A percentile compares a stretch with the other conserved stretches of the same genome.
Evolutionary conservation across 345 rosid genomes (phyloP).

Genomic region (Gossypium stocksii): DNA sequence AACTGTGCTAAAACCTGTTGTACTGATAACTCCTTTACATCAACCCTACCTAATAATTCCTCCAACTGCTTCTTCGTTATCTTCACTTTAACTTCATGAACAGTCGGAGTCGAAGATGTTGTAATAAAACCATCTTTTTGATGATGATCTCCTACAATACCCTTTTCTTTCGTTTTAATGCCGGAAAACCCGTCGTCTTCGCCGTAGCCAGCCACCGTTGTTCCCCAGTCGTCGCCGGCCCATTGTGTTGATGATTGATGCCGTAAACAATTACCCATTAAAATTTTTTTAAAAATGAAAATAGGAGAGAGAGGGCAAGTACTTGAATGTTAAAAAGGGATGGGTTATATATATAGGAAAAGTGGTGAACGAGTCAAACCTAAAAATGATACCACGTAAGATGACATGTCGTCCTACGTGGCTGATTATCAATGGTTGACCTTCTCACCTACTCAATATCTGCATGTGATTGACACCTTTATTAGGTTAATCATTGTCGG

Average conservation of each 20-base stretch:
- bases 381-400: slow-evolving; percentile 35
- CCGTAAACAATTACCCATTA: slow-evolving; percentile 51
- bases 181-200: background rate
- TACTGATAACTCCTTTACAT: slow-evolving; percentile 32
- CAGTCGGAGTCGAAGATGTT: slow-evolving; percentile 1
- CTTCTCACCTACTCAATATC: slow-evolving; percentile 1
- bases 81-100: slow-evolving; percentile 46
- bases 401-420: slow-evolving; percentile 28
- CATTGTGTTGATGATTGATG: slow-evolving; percentile 36
- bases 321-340: background rate
- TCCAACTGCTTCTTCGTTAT: slow-evolving; percentile 51
- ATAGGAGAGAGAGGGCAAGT: background rate
- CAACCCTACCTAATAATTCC: slow-evolving; percentile 44
- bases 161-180: background rate
- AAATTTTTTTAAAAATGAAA: slow-evolving; percentile 13
- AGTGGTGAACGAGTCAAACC: slow-evolving; percentile 34
- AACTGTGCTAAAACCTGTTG: slow-evolving; percentile 39
- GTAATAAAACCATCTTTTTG: background rate
- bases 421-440: slow-evolving; percentile 32
- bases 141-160: slow-evolving; percentile 2
- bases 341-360: slow-evolving; percentile 14
- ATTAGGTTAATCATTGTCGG: background rate
- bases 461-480: background rate
- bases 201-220: background rate
- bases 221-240: slow-evolving; percentile 59